Conservation (phyloP, 805 yeast species). For the Diddensiella santjacobensis region DNA sequence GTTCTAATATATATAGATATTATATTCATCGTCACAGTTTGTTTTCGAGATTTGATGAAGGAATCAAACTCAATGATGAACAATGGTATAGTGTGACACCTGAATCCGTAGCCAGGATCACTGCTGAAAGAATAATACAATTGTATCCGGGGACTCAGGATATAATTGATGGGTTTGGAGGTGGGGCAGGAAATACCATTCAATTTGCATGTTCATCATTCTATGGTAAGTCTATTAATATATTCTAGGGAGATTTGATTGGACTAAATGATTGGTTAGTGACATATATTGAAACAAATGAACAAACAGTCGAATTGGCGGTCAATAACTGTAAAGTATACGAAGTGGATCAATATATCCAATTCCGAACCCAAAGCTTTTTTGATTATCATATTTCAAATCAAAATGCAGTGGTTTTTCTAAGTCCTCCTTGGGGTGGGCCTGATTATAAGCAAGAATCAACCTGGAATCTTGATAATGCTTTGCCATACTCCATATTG, state of each 20-base stretch:
- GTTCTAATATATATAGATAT: constrained; percentile 11
- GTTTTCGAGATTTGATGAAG: constrained; percentile 63
- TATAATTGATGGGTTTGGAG: constrained; percentile 70
- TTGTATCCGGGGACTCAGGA: constrained; percentile 20
- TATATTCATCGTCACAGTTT: constrained; percentile 48
- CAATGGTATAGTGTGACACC: constrained; percentile 90
- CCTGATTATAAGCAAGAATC: constrained; percentile 43
- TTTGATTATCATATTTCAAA: constrained; percentile 26
- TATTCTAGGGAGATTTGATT: too few relatives aligned
- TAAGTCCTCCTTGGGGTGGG: constrained; percentile 92
- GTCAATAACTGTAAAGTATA: constrained; percentile 62
- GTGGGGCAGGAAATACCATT: constrained; percentile 84
- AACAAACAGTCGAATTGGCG: constrained; percentile 25
- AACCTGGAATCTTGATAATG: constrained; percentile 17
- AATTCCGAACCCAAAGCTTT: constrained; percentile 50
- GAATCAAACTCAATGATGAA: constrained; percentile 64
- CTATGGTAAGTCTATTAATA: neutral
- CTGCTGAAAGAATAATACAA: constrained; percentile 25
- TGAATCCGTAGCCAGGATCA: constrained; percentile 58
- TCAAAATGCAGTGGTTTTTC: constrained; percentile 52
- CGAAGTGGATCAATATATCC: constrained; percentile 48
- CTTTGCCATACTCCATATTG: constrained; percentile 12
- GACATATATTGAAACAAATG: constrained; percentile 27
- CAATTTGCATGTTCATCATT: constrained; percentile 53
- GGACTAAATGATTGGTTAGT: too few relatives aligned